These are phyloP conservation scores for Catenaria anguillulae DNA, from an alignment of 371 early-diverging fungal species.

Conservation along the genomic window DNA sequence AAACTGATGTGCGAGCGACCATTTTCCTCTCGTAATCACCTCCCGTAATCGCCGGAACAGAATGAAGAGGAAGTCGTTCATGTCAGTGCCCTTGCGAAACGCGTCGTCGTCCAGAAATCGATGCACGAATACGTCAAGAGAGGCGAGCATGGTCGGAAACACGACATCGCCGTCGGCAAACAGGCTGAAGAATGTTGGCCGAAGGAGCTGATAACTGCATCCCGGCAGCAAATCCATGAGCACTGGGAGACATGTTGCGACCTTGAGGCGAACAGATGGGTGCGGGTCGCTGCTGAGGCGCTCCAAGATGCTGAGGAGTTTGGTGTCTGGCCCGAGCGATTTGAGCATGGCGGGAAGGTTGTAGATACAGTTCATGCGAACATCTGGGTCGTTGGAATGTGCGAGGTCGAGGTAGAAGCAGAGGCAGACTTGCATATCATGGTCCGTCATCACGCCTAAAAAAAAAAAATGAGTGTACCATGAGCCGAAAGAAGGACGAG, in stretches of 20 bases:
- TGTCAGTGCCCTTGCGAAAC: slow-evolving; percentile 4
- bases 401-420: not conserved
- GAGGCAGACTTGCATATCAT: not conserved
- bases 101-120: not conserved
- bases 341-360: slow-evolving; percentile 1
- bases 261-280: not conserved
- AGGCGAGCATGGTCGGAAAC: not conserved
- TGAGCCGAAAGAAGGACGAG: too few species aligned
- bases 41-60: slow-evolving; percentile 4
- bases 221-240: not conserved
- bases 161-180: not conserved
- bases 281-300: not conserved
- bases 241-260: not conserved
- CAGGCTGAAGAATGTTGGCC: not conserved
- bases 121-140: not conserved
- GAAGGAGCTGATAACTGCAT: not conserved
- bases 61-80: slow-evolving; percentile 9
- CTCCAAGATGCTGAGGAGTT: not conserved
- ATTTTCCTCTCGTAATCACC: slow-evolving; percentile 3
- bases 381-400: not conserved
- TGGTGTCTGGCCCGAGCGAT: not conserved
- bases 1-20: slow-evolving; percentile 3
- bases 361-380: slow-evolving; percentile 2
- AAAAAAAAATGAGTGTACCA: too few species aligned
- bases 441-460: too few species aligned